Conservation (phyloP, 306 rosid genomes). For the Rubus idaeus region DNA sequence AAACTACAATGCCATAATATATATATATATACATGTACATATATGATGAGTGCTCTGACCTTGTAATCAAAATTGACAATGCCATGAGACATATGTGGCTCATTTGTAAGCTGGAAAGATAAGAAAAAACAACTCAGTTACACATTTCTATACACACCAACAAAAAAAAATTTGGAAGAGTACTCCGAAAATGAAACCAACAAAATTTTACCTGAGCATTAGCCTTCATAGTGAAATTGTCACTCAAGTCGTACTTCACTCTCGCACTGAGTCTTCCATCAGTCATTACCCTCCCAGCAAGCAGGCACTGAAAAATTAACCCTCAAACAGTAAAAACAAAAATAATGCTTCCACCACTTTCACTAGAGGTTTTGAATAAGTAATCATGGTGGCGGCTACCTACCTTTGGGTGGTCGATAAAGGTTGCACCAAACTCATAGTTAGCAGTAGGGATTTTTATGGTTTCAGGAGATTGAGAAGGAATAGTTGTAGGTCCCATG, state of each 20-base stretch:
- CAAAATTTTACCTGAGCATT: conserved; percentile 69
- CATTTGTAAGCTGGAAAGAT: conserved; percentile 68
- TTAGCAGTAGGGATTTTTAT: conserved; percentile 76
- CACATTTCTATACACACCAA: background rate
- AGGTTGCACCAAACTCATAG: conserved; percentile 92
- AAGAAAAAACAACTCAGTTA: background rate
- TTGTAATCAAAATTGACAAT: conserved; percentile 81
- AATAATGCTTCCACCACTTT: background rate
- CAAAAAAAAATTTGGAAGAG: no score
- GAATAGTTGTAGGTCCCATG: conserved; percentile 89
- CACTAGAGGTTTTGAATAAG: conserved; percentile 4
- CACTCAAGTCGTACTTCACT: conserved; percentile 68
- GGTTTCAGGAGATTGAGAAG: conserved; percentile 77
- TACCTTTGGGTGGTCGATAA: conserved; percentile 89
- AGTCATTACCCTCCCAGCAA: conserved; percentile 69
- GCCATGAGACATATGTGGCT: conserved; percentile 96
- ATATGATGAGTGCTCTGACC: conserved; percentile 32
- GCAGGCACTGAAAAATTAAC: conserved; percentile 61
- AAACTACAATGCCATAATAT: background rate
- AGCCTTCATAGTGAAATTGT: conserved; percentile 69
- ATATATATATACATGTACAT: background rate
- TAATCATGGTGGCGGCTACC: background rate
- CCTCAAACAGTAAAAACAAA: background rate
- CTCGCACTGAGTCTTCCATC: conserved; percentile 91
- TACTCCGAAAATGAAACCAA: background rate